Percentiles rank a stretch among this genome's conserved stretches.
phyloP scores from a whole-genome alignment of 495 filamentous ascomycete genomes.

The Bacidia rubella region DNA sequence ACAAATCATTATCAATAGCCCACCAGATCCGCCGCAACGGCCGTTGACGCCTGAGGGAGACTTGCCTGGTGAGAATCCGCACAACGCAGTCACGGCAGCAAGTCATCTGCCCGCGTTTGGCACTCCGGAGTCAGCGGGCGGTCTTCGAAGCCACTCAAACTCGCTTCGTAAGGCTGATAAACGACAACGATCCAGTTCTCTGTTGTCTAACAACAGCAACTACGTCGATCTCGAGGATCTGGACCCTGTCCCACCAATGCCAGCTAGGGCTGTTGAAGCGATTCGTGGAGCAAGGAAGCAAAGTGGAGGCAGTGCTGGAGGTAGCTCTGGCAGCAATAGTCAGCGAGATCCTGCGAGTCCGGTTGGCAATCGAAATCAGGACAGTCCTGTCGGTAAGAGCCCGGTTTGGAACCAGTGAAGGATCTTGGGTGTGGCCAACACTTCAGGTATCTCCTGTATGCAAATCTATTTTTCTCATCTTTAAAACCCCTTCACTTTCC shows the following conservation, averaged over 20 bases:
- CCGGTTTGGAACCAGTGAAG: constrained; percentile 18
- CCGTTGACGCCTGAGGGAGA: constrained; percentile 37
- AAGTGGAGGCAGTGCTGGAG: constrained; percentile 33
- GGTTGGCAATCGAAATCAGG: constrained; percentile 4
- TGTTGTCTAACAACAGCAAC: constrained; percentile 13
- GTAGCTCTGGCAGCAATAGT: constrained; percentile 33
- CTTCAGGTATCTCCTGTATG: not conserved
- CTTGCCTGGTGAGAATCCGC: constrained; percentile 33
- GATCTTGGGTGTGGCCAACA: not conserved
- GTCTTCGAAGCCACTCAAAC: constrained; percentile 25
- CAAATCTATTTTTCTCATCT: not conserved
- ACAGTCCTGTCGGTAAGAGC: constrained; percentile 18
- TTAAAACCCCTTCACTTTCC: no score
- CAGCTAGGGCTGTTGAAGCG: constrained; percentile 15
- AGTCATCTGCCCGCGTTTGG: constrained; percentile 22
- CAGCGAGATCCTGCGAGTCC: constrained; percentile 24
- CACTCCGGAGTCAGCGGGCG: constrained; percentile 11
- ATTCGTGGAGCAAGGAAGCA: constrained; percentile 16
- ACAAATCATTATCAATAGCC: constrained; percentile 28
- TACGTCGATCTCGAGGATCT: constrained; percentile 17
- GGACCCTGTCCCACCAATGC: constrained; percentile 20
- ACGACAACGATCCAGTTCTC: constrained; percentile 16
- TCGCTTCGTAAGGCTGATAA: constrained; percentile 22
- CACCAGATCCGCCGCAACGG: constrained; percentile 22
- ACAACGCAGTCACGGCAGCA: constrained; percentile 16